A percentile compares a stretch with the other conserved stretches of the same genome.
These are phyloP conservation scores for Neurospora sp. DNA, from an alignment of 2,329 filamentous ascomycete genomes.

Conservation along the genomic window DNA sequence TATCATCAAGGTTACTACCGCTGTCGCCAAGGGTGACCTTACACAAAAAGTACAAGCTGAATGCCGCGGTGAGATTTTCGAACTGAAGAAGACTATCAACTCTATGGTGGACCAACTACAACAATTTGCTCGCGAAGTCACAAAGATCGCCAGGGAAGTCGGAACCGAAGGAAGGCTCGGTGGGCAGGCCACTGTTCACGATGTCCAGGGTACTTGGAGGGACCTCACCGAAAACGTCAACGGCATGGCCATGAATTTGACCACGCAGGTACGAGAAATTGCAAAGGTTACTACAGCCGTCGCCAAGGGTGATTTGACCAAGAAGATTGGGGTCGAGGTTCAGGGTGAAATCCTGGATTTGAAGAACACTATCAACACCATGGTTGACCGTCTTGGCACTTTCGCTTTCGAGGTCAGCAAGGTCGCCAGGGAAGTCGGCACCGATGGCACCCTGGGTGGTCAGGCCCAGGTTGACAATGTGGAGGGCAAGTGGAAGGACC, in stretches of 20 bases:
- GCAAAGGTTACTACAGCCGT: conserved; percentile 94
- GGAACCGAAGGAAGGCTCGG: conserved; percentile 90
- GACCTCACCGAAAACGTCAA: conserved; percentile 95
- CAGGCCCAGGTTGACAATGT: conserved; percentile 92
- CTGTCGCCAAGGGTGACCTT: conserved; percentile 73
- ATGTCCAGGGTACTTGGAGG: conserved; percentile 95
- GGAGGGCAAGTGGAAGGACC: conserved; percentile 95
- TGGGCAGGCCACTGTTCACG: conserved; percentile 89
- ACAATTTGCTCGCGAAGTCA: conserved; percentile 94
- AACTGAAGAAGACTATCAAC: conserved; percentile 97
- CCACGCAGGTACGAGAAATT: conserved; percentile 94
- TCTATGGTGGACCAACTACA: conserved; percentile 98
- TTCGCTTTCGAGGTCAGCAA: conserved; percentile 97
- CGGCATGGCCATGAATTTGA: conserved; percentile 96
- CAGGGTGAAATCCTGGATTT: conserved; percentile 90
- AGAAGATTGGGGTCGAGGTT: conserved; percentile 91
- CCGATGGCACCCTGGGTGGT: conserved; percentile 85
- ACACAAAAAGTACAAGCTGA: conserved; percentile 95
- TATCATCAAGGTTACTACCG: conserved; percentile 74
- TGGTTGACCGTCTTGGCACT: conserved; percentile 93
- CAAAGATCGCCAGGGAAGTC: conserved; percentile 90
- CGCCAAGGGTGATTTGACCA: conserved; percentile 83
- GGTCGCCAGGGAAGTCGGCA: conserved; percentile 90
- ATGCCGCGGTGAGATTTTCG: conserved; percentile 82
- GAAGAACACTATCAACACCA: conserved; percentile 97